A percentile compares a stretch with the other conserved stretches of the same genome.
Evolutionary conservation across 176 grass and related monocot genomes (phyloP).

Genomic region (Olyra latifolia): DNA sequence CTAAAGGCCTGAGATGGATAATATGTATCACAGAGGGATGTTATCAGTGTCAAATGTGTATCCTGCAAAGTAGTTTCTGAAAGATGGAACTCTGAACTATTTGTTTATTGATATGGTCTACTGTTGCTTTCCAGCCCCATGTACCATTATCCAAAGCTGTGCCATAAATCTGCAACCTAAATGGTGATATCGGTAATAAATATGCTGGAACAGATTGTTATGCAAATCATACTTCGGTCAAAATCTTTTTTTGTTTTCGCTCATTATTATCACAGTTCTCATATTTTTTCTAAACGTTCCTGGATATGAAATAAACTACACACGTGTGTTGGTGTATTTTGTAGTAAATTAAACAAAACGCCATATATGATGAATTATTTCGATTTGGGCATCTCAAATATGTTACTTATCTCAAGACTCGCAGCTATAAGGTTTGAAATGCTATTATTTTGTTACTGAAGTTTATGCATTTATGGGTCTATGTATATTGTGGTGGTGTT

Average conservation of each 20-base stretch:
- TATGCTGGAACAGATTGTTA: not conserved
- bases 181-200: not conserved
- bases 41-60: not conserved
- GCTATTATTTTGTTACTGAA: slow-evolving; percentile 17
- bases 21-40: not conserved
- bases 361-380: slow-evolving; percentile 27
- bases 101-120: not conserved
- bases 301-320: not conserved
- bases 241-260: slow-evolving; percentile 16
- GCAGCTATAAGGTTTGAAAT: slow-evolving; percentile 36
- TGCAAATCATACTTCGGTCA: not conserved
- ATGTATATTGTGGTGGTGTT: no score
- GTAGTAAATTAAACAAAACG: slow-evolving; percentile 35
- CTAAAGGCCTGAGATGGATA: not conserved
- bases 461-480: not conserved
- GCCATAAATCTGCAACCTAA: not conserved
- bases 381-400: slow-evolving; percentile 25
- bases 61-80: not conserved
- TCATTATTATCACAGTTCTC: not conserved
- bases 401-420: slow-evolving; percentile 17
- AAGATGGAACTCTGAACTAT: slow-evolving; percentile 3
- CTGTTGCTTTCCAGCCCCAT: slow-evolving; percentile 5
- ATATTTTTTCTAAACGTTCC: not conserved
- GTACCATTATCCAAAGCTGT: not conserved
- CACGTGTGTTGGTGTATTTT: not conserved